Conservation (phyloP, 768 basidiomycete genomes). For the Lactarius akahatsu region DNA sequence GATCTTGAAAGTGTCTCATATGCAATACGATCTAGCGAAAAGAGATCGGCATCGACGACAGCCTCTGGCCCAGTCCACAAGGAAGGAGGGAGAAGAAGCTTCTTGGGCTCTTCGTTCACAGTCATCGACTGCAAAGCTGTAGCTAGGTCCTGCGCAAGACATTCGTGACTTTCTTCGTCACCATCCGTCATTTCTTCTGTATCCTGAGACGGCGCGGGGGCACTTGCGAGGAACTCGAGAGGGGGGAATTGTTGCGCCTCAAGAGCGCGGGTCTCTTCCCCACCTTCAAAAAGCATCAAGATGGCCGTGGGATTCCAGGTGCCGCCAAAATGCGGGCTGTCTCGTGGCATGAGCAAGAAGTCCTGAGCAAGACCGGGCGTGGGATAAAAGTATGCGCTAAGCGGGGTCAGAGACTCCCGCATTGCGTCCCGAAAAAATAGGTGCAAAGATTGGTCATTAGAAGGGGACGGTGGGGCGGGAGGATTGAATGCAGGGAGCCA, state of each 20-base stretch:
- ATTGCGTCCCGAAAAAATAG: constrained; percentile 59
- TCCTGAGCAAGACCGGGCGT: constrained; percentile 67
- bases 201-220: not conserved
- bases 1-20: constrained; percentile 43
- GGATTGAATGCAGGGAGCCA: constrained; percentile 68
- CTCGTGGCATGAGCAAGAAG: constrained; percentile 70
- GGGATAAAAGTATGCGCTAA: constrained; percentile 55
- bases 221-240: constrained; percentile 36
- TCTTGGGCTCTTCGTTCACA: constrained; percentile 40
- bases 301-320: constrained; percentile 69
- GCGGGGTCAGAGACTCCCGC: constrained; percentile 53
- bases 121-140: constrained; percentile 43
- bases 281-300: constrained; percentile 55
- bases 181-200: not conserved
- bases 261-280: constrained; percentile 48
- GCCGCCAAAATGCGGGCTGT: constrained; percentile 66
- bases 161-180: constrained; percentile 19
- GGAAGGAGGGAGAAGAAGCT: constrained; percentile 38
- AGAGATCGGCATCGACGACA: constrained; percentile 45
- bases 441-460: constrained; percentile 33
- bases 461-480: constrained; percentile 41
- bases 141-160: constrained; percentile 42
- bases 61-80: constrained; percentile 42
- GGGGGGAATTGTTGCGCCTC: constrained; percentile 77
- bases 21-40: constrained; percentile 47